A percentile compares a stretch with the other conserved stretches of the same genome.
These are phyloP conservation scores for Candida albicans DNA, from an alignment of 1,139 yeast genomes.

Conservation along the genomic window DNA sequence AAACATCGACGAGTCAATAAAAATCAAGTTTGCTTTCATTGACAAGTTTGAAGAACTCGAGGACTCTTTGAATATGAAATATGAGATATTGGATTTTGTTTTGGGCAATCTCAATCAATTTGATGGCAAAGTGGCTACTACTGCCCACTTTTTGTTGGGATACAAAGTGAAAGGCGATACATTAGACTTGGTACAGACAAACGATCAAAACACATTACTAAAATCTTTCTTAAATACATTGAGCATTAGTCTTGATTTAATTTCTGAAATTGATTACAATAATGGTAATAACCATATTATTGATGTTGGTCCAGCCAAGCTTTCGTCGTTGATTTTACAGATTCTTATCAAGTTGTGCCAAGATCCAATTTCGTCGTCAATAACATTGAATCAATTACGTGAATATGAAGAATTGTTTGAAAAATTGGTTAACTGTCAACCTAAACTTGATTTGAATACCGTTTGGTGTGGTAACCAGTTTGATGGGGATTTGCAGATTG, in stretches of 20 bases:
- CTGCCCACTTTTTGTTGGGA: conserved; percentile 78
- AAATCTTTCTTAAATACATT: conserved; percentile 53
- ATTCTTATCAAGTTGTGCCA: conserved; percentile 60
- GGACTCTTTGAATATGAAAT: conserved; percentile 48
- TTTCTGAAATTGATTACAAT: conserved; percentile 38
- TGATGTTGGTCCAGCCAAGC: conserved; percentile 53
- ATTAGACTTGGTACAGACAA: conserved; percentile 19
- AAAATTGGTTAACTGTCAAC: conserved; percentile 52
- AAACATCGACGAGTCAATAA: conserved; percentile 67
- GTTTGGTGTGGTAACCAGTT: conserved; percentile 56
- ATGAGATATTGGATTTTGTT: conserved; percentile 59
- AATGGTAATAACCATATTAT: conserved; percentile 41
- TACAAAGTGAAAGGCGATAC: conserved; percentile 44
- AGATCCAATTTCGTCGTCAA: conserved; percentile 51
- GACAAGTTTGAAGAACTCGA: conserved; percentile 59
- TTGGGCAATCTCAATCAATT: conserved; percentile 46
- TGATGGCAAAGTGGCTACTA: conserved; percentile 45
- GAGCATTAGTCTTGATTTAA: conserved; percentile 43
- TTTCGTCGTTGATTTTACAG: conserved; percentile 59
- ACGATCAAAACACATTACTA: conserved; percentile 47
- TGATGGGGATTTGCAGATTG: conserved; percentile 33
- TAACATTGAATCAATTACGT: conserved; percentile 57
- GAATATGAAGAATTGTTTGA: conserved; percentile 49
- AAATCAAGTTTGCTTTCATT: conserved; percentile 73
- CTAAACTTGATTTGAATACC: conserved; percentile 48